Conservation (phyloP, 495 filamentous ascomycete species). For the Penicillium robsamsonii region DNA sequence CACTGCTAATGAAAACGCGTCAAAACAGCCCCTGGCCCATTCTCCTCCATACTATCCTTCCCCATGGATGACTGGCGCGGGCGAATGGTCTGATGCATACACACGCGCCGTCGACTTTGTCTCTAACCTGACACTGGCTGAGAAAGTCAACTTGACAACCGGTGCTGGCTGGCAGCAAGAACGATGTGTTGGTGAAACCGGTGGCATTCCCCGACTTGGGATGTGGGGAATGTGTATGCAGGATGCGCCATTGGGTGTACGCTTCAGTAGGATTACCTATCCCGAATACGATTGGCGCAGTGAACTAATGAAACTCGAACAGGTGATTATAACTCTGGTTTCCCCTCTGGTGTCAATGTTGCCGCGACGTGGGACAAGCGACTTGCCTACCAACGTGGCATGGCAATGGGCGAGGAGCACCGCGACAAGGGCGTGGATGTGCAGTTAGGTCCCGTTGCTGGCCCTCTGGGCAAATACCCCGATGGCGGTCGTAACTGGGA, state of each 20-base stretch:
- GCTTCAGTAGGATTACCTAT: constrained; percentile 52
- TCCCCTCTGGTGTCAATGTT: constrained; percentile 76
- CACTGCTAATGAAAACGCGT: constrained; percentile 1
- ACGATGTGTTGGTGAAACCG: constrained; percentile 74
- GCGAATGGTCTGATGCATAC: constrained; percentile 78
- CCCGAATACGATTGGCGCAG: not conserved
- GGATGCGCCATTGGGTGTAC: constrained; percentile 83
- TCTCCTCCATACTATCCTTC: constrained; percentile 76
- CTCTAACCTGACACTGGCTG: constrained; percentile 74
- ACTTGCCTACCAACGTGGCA: constrained; percentile 72
- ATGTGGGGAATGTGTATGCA: constrained; percentile 83
- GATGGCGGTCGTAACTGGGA: constrained; percentile 90
- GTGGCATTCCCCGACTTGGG: constrained; percentile 60
- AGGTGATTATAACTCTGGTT: constrained; percentile 77
- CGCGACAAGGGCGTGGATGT: constrained; percentile 82
- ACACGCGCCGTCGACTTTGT: constrained; percentile 74
- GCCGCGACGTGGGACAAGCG: constrained; percentile 75
- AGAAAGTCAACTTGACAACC: constrained; percentile 93
- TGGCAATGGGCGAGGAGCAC: constrained; percentile 78
- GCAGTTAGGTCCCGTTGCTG: constrained; percentile 84
- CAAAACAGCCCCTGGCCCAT: constrained; percentile 35
- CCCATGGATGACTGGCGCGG: constrained; percentile 70
- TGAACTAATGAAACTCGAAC: constrained; percentile 15
- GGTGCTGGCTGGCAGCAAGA: constrained; percentile 80
- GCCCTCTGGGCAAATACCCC: constrained; percentile 72